Percentiles rank a stretch among this genome's conserved stretches.
phyloP scores from a whole-genome alignment of 2,329 filamentous ascomycete genomes.

The Apiospora saccharicola region DNA sequence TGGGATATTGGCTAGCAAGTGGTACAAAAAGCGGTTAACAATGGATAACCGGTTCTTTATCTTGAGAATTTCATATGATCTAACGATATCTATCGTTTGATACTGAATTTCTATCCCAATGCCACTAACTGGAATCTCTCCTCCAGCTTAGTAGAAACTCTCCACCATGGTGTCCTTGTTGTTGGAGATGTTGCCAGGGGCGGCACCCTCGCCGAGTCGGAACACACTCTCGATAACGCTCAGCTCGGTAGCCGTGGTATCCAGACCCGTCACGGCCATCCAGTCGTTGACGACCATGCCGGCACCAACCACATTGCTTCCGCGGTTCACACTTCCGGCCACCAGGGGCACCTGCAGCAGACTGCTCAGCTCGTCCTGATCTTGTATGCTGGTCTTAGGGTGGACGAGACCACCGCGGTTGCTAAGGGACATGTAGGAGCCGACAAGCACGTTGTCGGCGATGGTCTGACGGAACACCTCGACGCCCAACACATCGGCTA shows the following conservation, averaged over 20 bases:
- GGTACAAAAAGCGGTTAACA: background rate
- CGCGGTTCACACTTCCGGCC: constrained; percentile 91
- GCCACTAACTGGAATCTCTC: background rate
- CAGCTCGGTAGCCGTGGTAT: constrained; percentile 96
- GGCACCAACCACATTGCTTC: constrained; percentile 92
- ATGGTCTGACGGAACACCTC: constrained; percentile 95
- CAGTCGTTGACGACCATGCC: constrained; percentile 98
- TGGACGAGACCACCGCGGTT: constrained; percentile 98
- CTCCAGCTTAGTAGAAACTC: constrained; percentile 82
- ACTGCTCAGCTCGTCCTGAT: constrained; percentile 95
- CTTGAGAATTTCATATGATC: background rate
- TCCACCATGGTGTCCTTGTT: constrained; percentile 99
- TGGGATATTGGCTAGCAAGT: background rate
- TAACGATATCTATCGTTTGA: background rate
- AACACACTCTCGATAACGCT: constrained; percentile 97
- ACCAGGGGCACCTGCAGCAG: constrained; percentile 95
- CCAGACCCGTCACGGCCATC: constrained; percentile 91
- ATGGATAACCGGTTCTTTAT: background rate
- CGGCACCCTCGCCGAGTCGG: constrained; percentile 86
- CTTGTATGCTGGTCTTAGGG: constrained; percentile 94
- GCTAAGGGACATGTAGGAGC: constrained; percentile 93
- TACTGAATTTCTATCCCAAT: background rate
- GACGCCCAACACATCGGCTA: constrained; percentile 90
- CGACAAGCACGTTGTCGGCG: constrained; percentile 95
- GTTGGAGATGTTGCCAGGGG: constrained; percentile 78